Evolutionary conservation across 1,139 yeast species (phyloP).

Genomic region (Yarrowia galli): DNA sequence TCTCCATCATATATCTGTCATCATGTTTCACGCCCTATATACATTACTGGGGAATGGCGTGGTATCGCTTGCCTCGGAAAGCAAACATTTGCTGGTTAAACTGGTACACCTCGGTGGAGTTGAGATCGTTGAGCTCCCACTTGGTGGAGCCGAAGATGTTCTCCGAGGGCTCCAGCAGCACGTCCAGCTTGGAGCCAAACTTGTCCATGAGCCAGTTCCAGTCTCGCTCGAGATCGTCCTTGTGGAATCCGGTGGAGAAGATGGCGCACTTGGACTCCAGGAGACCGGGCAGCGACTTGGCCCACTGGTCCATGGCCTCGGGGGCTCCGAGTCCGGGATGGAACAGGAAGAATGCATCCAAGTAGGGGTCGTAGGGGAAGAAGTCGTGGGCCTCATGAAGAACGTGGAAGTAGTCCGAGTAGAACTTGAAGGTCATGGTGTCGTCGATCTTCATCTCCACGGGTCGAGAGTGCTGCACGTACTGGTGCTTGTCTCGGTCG

Average conservation of each 20-base stretch:
- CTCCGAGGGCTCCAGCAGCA: conserved; percentile 73
- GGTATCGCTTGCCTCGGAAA: conserved; percentile 95
- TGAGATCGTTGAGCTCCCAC: conserved; percentile 89
- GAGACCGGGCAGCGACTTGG: conserved; percentile 80
- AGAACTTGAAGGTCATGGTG: conserved; percentile 76
- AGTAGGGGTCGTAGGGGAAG: conserved; percentile 97
- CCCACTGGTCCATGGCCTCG: conserved; percentile 81
- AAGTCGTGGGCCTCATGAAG: conserved; percentile 90
- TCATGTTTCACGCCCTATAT: conserved; percentile 42
- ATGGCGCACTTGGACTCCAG: conserved; percentile 92
- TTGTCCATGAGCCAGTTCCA: conserved; percentile 70
- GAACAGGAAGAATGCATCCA: conserved; percentile 89
- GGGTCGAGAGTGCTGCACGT: conserved; percentile 63
- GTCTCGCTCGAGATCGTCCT: conserved; percentile 73
- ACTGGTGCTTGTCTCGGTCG: conserved; percentile 67
- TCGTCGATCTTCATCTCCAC: conserved; percentile 77
- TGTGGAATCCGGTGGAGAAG: conserved; percentile 88
- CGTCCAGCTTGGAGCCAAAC: conserved; percentile 79
- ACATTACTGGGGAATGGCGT: conserved; percentile 61
- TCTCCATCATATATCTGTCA: conserved; percentile 1
- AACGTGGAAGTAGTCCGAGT: conserved; percentile 90
- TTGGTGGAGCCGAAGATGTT: conserved; percentile 86
- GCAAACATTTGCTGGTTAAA: conserved; percentile 89
- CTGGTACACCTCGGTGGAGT: conserved; percentile 92
- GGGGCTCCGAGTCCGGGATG: conserved; percentile 94